These are phyloP conservation scores for Glycine soja DNA, from an alignment of 306 rosid genomes.

Conservation along the genomic window DNA sequence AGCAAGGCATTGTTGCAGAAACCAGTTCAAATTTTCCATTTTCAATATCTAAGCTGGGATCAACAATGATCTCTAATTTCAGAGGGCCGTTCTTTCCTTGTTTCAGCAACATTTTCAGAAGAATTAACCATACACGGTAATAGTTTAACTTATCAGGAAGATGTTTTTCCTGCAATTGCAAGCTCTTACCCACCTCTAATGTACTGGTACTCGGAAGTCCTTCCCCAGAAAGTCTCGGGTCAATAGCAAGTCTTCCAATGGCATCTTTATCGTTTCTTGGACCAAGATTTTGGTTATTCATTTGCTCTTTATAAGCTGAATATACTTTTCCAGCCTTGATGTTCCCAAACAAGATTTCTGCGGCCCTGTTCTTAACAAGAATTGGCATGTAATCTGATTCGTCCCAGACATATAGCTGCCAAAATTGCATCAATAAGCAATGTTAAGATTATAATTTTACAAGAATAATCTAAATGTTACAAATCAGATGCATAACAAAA, in stretches of 20 bases:
- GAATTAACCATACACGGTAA: slow-evolving; percentile 67
- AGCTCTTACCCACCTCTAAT: slow-evolving; percentile 35
- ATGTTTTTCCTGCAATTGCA: slow-evolving; percentile 44
- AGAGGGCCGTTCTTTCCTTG: slow-evolving; percentile 75
- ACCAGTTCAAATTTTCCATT: slow-evolving; percentile 82
- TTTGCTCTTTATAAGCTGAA: slow-evolving; percentile 54
- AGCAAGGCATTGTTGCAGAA: slow-evolving; percentile 68
- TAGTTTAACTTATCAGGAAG: slow-evolving; percentile 44
- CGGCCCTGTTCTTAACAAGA: slow-evolving; percentile 75
- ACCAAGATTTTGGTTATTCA: slow-evolving; percentile 27
- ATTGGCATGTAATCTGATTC: slow-evolving; percentile 70
- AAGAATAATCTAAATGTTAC: slow-evolving; percentile 16
- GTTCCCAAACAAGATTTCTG: slow-evolving; percentile 85
- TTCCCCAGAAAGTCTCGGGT: slow-evolving; percentile 33
- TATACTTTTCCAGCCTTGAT: slow-evolving; percentile 73
- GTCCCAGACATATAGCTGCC: slow-evolving; percentile 83
- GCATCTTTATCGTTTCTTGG: slow-evolving; percentile 25
- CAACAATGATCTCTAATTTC: slow-evolving; percentile 65
- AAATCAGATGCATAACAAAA: slow-evolving; percentile 20
- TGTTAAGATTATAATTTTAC: not conserved
- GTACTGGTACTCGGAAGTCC: slow-evolving; percentile 48
- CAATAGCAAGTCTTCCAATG: slow-evolving; percentile 3
- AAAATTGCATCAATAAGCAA: slow-evolving; percentile 34
- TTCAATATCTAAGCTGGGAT: slow-evolving; percentile 57
- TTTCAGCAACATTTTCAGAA: slow-evolving; percentile 69